Conservation (phyloP, 2,329 filamentous ascomycete genomes). For the Penicillium palitans region DNA sequence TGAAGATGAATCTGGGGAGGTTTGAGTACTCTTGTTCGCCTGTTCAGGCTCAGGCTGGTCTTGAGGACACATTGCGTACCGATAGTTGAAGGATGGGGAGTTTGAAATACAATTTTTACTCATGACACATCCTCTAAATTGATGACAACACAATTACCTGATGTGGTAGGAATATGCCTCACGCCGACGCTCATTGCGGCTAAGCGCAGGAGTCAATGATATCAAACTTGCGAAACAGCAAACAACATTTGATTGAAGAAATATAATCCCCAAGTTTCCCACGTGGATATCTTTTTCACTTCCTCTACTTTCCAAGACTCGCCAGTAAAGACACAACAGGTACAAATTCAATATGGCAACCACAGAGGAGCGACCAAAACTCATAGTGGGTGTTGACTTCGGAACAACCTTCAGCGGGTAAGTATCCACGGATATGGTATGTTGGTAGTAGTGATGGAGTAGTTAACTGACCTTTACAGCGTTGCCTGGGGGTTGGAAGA, state of each 20-base stretch:
- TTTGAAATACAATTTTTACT: not conserved
- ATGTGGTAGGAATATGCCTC: not conserved
- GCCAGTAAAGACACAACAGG: not conserved
- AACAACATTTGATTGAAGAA: not conserved
- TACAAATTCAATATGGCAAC: not conserved
- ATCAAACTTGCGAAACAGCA: slow-evolving; percentile 3
- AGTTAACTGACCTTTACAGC: not conserved
- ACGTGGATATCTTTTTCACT: not conserved
- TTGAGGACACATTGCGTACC: not conserved
- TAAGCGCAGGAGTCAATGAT: not conserved
- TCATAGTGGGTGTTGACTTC: slow-evolving; percentile 33
- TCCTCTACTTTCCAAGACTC: not conserved
- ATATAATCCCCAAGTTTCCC: too few species aligned
- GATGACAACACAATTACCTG: not conserved
- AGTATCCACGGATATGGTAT: not conserved
- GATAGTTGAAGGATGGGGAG: not conserved
- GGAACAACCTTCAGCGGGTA: slow-evolving; percentile 36
- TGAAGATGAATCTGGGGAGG: not conserved
- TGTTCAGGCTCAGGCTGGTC: not conserved
- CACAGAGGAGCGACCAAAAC: not conserved
- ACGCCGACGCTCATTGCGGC: not conserved
- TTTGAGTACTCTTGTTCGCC: not conserved
- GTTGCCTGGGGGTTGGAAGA: slow-evolving; percentile 24
- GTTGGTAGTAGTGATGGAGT: not conserved
- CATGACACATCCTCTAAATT: not conserved